These are phyloP conservation scores for Aspergillus melleus DNA, from an alignment of 2,329 filamentous ascomycete genomes.

Conservation along the genomic window DNA sequence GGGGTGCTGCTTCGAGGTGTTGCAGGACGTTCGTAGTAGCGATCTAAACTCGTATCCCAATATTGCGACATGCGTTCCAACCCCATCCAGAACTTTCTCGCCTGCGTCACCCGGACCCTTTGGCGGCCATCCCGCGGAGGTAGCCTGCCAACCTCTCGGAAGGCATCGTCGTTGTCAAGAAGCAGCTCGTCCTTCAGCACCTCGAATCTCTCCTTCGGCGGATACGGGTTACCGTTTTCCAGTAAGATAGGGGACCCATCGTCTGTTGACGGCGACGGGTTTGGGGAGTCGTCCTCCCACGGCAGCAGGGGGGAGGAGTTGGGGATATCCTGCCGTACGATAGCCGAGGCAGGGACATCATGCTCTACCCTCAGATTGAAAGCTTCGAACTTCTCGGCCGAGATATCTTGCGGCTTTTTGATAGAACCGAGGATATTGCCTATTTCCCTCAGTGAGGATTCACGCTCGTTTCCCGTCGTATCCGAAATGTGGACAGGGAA, in stretches of 20 bases:
- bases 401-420: constrained; percentile 43
- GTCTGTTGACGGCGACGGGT: constrained; percentile 15
- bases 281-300: constrained; percentile 29
- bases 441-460: constrained; percentile 38
- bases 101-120: constrained; percentile 54
- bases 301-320: constrained; percentile 39
- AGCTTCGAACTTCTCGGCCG: constrained; percentile 37
- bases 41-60: constrained; percentile 61
- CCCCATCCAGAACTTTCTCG: constrained; percentile 61
- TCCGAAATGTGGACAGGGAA: constrained; percentile 51
- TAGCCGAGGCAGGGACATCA: constrained; percentile 35
- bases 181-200: constrained; percentile 52
- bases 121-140: constrained; percentile 45
- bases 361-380: constrained; percentile 43
- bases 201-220: constrained; percentile 51
- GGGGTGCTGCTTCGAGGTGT: constrained; percentile 18
- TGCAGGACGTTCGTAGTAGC: constrained; percentile 50
- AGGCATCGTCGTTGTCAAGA: constrained; percentile 58
- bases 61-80: constrained; percentile 62
- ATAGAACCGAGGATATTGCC: constrained; percentile 47
- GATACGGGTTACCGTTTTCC: constrained; percentile 52
- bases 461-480: constrained; percentile 33
- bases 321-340: constrained; percentile 39
- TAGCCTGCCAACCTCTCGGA: constrained; percentile 55
- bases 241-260: constrained; percentile 35